These are phyloP conservation scores for Pleurotus pulmonarius DNA, from an alignment of 768 basidiomycete species.

Conservation along the genomic window DNA sequence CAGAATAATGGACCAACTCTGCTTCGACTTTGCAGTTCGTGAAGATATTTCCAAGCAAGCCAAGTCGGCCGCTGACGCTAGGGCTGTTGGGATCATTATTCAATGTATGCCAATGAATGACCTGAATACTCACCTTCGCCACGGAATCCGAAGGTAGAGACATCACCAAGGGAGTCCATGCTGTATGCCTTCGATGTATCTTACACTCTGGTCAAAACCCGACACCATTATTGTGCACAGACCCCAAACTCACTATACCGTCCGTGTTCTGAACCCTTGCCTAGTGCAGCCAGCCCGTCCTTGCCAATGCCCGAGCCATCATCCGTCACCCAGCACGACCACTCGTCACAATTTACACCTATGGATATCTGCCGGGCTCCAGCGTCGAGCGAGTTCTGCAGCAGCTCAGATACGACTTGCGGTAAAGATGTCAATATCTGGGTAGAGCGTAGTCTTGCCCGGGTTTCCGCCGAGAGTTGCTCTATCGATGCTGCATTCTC, in stretches of 20 bases:
- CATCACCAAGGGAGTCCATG: constrained; percentile 41
- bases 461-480: constrained; percentile 59
- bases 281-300: constrained; percentile 53
- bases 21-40: constrained; percentile 55
- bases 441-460: constrained; percentile 72
- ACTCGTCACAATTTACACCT: constrained; percentile 69
- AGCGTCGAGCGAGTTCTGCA: constrained; percentile 91
- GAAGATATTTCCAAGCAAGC: constrained; percentile 81
- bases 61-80: constrained; percentile 80
- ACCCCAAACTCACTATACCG: constrained; percentile 64
- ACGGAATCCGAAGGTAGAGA: constrained; percentile 82
- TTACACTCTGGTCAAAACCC: constrained; percentile 20
- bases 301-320: constrained; percentile 75
- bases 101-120: not conserved
- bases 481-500: constrained; percentile 21
- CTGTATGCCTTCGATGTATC: constrained; percentile 73
- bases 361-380: constrained; percentile 64
- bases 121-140: constrained; percentile 69
- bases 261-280: constrained; percentile 43
- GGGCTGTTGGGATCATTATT: constrained; percentile 40
- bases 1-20: constrained; percentile 74
- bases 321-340: constrained; percentile 85
- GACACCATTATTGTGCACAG: not conserved
- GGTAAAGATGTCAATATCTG: constrained; percentile 81
- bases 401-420: constrained; percentile 77